Conservation (phyloP, 805 yeast genomes). For the Crinitomyces ghanaensis region DNA sequence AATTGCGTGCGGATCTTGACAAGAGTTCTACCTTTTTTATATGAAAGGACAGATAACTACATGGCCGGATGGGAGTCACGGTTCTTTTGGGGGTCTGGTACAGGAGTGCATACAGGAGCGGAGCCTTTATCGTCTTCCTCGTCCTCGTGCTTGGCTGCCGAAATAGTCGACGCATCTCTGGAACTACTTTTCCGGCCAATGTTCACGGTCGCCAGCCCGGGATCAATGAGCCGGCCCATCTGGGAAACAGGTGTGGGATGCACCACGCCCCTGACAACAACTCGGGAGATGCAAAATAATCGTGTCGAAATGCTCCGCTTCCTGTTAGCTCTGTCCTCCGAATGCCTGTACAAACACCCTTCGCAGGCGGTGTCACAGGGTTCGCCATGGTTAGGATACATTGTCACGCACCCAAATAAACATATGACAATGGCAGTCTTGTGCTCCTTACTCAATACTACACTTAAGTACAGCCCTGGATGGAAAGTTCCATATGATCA, state of each 20-base stretch:
- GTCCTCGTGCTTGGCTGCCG: no score
- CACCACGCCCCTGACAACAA: constrained; percentile 20
- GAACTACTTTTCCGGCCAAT: constrained; percentile 44
- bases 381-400: constrained; percentile 47
- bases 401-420: constrained; percentile 40
- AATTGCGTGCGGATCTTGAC: constrained; percentile 57
- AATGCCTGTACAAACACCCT: constrained; percentile 42
- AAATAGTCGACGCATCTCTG: constrained; percentile 30
- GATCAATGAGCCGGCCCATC: constrained; percentile 25
- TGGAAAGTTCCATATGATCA: constrained; percentile 26
- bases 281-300: constrained; percentile 44
- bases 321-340: constrained; percentile 49
- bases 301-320: constrained; percentile 58
- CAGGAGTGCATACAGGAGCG: constrained; percentile 5
- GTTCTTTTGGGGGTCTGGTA: constrained; percentile 35
- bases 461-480: constrained; percentile 29
- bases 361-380: constrained; percentile 38
- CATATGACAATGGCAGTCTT: constrained; percentile 38
- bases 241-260: constrained; percentile 82
- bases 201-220: constrained; percentile 36
- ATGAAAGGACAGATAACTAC: constrained; percentile 33
- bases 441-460: constrained; percentile 59
- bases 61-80: constrained; percentile 26
- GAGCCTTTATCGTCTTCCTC: no score
- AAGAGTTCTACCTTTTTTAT: constrained; percentile 53